Evolutionary conservation across 1,284 basidiomycete genomes (phyloP), one percentile per base, ranked within the genome.

Genomic region (Malassezia brasiliensis): DNA sequence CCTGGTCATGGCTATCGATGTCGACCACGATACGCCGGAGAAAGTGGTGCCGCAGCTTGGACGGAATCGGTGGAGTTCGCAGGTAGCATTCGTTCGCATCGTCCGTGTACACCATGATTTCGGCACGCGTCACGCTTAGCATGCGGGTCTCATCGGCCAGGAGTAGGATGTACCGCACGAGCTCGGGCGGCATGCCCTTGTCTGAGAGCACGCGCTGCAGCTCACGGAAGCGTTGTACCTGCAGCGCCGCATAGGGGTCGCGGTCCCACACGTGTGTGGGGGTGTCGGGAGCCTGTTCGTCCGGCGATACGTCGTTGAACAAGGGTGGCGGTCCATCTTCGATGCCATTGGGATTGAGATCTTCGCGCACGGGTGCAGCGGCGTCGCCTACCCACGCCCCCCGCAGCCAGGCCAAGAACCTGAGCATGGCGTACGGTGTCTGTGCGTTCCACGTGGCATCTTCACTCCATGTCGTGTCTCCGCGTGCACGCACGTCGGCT

Each of bases 1-100:
- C 55, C 37, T 57, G 55, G 30, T 57, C 55, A 25, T 57, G 55
- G 32, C 55, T 57, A n/a, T 47, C 42, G 17, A 42, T 52, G 14
- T 57, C 50, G 12, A 57, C 42, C 2, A 31, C 32, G 15, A 57
- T 32, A 7, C 32, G 31, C 14, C 42, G 15, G 3, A 48, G 5
- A 42, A 47, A 52, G n/a, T 44, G 14, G 20, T 38, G 44, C 44
- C 35, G 15, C 3, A 46, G 17, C 7, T 28, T 19, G 10, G 54
- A 56, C 15, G 31, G 12, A 10, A 56, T 36, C 12, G 36, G 37
- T 5, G 50, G 50, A 11, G 55, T 57, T 4, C 38, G 40, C 17
- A 57, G 31, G 28, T 57, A 49, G 11, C 45, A 19, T 31, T 31
- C 30, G 20, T 52, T 52, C 10, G 55, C 55, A 37, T 57, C 47